Conservation (phyloP, 1,139 yeast species). For the Hansenula sp. region DNA sequence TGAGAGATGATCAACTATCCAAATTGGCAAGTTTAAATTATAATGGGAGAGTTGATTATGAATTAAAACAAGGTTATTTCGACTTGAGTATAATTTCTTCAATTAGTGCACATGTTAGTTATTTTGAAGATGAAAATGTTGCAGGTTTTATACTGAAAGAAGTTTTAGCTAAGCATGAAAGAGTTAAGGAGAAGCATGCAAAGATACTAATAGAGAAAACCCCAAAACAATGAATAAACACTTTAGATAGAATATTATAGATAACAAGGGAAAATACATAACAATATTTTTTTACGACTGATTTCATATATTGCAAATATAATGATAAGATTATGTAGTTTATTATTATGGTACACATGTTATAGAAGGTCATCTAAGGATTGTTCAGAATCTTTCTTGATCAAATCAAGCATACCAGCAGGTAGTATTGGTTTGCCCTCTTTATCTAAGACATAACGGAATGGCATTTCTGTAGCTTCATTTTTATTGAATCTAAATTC, state of each 20-base stretch:
- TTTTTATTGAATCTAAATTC: constrained; percentile 83
- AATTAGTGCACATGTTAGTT: constrained; percentile 81
- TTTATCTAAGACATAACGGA: constrained; percentile 72
- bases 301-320: too few relatives aligned
- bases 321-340: too few relatives aligned
- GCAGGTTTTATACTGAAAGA: constrained; percentile 74
- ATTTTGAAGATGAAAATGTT: constrained; percentile 83
- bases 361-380: constrained; percentile 48
- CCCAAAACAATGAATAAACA: neutral
- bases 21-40: constrained; percentile 48
- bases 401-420: constrained; percentile 83
- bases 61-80: constrained; percentile 73
- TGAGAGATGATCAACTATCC: constrained; percentile 30
- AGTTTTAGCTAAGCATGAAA: constrained; percentile 24
- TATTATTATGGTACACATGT: neutral
- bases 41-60: constrained; percentile 78
- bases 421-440: constrained; percentile 79
- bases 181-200: constrained; percentile 10
- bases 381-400: constrained; percentile 79
- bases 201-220: neutral
- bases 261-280: neutral
- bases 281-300: too few relatives aligned
- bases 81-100: constrained; percentile 80
- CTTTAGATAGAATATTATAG: neutral
- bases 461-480: constrained; percentile 98